Conservation (phyloP, 192 early-diverging fungal species). For the Spizellomyces sp. region DNA sequence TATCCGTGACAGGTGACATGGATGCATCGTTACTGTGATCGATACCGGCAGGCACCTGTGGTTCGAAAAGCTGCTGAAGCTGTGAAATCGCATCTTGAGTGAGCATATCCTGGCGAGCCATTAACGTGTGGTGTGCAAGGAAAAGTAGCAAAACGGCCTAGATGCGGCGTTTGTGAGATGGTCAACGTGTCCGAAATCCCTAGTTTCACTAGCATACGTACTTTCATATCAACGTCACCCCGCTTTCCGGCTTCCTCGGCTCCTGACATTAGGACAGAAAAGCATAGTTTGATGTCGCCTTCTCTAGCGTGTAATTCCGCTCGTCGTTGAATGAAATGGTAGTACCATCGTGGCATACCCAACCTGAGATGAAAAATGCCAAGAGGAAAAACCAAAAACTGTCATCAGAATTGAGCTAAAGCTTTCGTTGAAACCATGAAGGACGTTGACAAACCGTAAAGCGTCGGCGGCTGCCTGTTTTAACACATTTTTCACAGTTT, state of each 20-base stretch:
- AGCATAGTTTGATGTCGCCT: constrained; percentile 12
- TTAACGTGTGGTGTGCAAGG: constrained; percentile 7
- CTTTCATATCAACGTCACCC: constrained; percentile 31
- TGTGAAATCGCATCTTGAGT: constrained; percentile 1
- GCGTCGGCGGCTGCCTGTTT: constrained; percentile 19
- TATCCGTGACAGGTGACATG: no score
- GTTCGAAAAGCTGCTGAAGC: constrained; percentile 1
- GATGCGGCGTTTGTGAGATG: not conserved
- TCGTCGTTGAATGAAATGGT: constrained; percentile 26
- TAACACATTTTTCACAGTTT: constrained; percentile 8
- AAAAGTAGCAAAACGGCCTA: constrained; percentile 11
- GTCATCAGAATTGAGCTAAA: no score
- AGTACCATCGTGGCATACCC: constrained; percentile 33
- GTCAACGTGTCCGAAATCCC: not conserved
- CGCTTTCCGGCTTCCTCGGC: constrained; percentile 13
- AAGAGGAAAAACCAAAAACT: no score
- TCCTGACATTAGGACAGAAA: constrained; percentile 2
- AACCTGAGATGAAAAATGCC: not conserved
- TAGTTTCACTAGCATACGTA: not conserved
- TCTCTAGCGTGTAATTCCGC: constrained; percentile 13
- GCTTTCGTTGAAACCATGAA: no score
- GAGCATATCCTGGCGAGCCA: not conserved
- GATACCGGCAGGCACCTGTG: not conserved
- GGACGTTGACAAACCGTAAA: not conserved
- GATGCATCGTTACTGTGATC: no score